Evolutionary conservation across 73 alveolate genomes (phyloP), one percentile per base, ranked within the genome.

Genomic region (Paramecium sexaurelia): DNA sequence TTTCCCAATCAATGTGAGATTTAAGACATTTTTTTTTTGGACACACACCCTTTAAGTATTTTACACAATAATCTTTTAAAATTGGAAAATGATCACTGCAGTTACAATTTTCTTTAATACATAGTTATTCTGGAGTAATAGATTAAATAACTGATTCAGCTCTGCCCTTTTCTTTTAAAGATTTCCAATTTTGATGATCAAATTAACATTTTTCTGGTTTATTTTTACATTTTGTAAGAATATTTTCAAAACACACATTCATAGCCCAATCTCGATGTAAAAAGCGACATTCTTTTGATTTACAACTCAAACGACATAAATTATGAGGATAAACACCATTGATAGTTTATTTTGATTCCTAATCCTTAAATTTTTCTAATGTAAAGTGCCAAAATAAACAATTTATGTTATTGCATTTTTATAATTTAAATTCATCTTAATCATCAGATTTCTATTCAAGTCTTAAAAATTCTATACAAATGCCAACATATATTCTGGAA

Each of bases 101-200:
- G 9, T 36, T 73, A n/a, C 83, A 61, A 5, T 26, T 24, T 26
- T 22, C 83, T 39, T 39, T 73, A 1, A 33, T 45, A 19, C 87
- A 73, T 35, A 10, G 1, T n/a, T 73, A 5, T 73, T 73, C 87
- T n/a, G 87, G 87, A 17, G 36, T 73, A 36, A n/a, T 73, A 9
- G 2, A 4, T 5, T 33, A 6, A n/a, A 35, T 33, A 3, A 73
- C 2, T 20, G 35, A 27, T 3, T 37, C 5, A 36, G 33, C n/a
- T 11, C 1, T 32, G 4, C 24, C 57, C 35, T 36, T 17, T 32
- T 73, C 61, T 36, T 39, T 33, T 5, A 73, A 73, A 2, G 7
- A 17, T 10, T 51, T 29, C 67, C 67, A 51, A n/a, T 11, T 10
- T 22, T 3, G 10, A 66, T 66, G 84, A 24, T 1, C 7, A n/a